Percentiles rank a stretch among this genome's conserved stretches.
Evolutionary conservation across 306 rosid genomes (phyloP).

Genomic region (Casuarina glauca): DNA sequence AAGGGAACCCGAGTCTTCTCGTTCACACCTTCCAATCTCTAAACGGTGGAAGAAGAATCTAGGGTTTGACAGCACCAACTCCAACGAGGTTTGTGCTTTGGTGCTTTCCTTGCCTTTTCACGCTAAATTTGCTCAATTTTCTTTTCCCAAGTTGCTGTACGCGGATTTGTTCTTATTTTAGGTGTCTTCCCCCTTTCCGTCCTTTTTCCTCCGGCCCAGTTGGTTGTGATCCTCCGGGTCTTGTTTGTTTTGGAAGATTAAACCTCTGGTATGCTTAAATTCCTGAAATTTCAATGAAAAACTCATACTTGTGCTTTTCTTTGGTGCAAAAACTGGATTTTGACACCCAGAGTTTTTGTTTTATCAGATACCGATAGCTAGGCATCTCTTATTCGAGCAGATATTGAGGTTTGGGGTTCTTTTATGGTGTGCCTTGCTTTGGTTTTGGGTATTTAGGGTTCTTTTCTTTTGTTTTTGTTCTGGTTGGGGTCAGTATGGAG

Average conservation of each 20-base stretch:
- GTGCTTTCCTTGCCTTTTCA: conserved; percentile 28
- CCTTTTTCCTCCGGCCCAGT: conserved; percentile 25
- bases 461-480: conserved; percentile 6
- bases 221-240: conserved; percentile 39
- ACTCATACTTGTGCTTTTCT: conserved; percentile 34
- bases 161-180: conserved; percentile 24
- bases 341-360: conserved; percentile 35
- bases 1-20: conserved; percentile 61
- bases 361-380: conserved; percentile 33
- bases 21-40: conserved; percentile 75
- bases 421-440: conserved; percentile 32
- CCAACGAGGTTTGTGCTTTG: conserved; percentile 66
- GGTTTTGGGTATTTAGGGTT: conserved; percentile 28
- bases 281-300: conserved; percentile 26
- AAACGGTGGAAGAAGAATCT: conserved; percentile 70
- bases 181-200: neutral
- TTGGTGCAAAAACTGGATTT: conserved; percentile 46
- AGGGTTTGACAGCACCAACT: conserved; percentile 71
- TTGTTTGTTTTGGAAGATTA: conserved; percentile 23
- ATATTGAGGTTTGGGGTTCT: conserved; percentile 21
- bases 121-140: conserved; percentile 33
- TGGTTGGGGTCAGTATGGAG: conserved; percentile 52
- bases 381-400: conserved; percentile 38
- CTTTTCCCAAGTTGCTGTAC: conserved; percentile 10
- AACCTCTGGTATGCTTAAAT: conserved; percentile 19